Percentiles rank a stretch among this genome's conserved stretches.
Conservation (phyloP, 768 basidiomycete species). For the Pluteus cervinus region DNA sequence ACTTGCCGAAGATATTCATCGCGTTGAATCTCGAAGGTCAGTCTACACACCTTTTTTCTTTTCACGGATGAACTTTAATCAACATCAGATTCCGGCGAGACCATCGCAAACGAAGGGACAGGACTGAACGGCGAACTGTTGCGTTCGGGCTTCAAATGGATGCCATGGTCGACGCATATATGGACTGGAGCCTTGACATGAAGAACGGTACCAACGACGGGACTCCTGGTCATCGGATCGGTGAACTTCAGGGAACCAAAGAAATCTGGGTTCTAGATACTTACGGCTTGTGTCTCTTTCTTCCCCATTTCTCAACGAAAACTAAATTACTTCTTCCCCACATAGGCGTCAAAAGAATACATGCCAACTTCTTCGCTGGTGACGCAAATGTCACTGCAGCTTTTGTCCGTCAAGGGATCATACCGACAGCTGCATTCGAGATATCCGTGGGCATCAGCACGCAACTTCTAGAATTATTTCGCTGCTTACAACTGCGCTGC, state of each 20-base stretch:
- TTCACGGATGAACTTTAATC: too few relatives aligned
- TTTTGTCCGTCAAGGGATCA: conserved; percentile 15
- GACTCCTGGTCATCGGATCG: background rate
- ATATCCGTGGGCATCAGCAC: conserved; percentile 15
- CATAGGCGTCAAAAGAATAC: background rate
- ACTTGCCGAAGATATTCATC: background rate
- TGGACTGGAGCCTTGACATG: conserved; percentile 6
- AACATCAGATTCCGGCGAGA: too few relatives aligned
- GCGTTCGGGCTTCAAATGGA: conserved; percentile 6
- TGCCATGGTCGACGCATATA: conserved; percentile 7
- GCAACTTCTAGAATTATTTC: conserved; percentile 16
- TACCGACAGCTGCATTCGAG: conserved; percentile 17
- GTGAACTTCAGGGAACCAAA: background rate
- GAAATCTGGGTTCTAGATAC: conserved; percentile 4
- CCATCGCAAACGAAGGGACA: conserved; percentile 3
- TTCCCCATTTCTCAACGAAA: background rate
- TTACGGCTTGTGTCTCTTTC: conserved; percentile 7
- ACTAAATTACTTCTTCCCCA: background rate
- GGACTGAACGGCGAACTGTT: conserved; percentile 2
- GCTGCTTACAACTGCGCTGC: conserved; percentile 11
- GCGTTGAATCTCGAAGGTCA: too few relatives aligned
- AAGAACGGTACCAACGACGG: background rate
- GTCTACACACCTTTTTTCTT: too few relatives aligned
- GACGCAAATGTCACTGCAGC: conserved; percentile 8
- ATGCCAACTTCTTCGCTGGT: conserved; percentile 1